Base-by-base conservation (phyloP, 495 filamentous ascomycete species). In the Aeminium ludgeri region DNA sequence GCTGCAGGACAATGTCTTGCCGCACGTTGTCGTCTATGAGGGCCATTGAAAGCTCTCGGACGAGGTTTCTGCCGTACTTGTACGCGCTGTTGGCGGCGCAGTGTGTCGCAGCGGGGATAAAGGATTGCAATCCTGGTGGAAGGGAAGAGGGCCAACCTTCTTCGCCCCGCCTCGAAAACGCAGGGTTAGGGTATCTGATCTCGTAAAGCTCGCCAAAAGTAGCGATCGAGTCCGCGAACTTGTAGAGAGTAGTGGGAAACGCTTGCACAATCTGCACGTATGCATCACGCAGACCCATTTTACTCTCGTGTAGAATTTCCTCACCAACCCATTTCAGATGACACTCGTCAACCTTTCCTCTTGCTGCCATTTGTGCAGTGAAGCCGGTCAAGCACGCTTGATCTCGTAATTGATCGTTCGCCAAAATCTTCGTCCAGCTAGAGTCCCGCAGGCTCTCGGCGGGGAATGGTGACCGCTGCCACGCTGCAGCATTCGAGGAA, bases 331-430 rank as follows among this genome's bases (percentile, higher is more conserved):
- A 53, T 7, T 12, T 5, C 6, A 38, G 2, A 2, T 32, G 16
- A 1, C 15, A 25, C 10, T 11, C 12, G 11, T 38, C 30, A 6
- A 53, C n/a, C 10, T 17, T 15, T 5, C 38, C 32, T 13, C 15
- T 19, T 13, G 27, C 29, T 0, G 46, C 45, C 10, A 49, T 27
- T n/a, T 49, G 36, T 10, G 42, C 31, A 6, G 46, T 20, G 27
- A 53, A 49, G 11, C 50, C 50, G 13, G 43, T 46, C 34, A 53
- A 25, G 30, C 32, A 49, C 2, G 50, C 50, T 19, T 49, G 38
- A 10, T 31, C 20, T 15, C 50, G 20, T 15, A 25, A 23, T n/a
- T 36, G 17, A 12, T 45, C 34, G 19, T 44, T 34, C 27, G 13
- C 20, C 8, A 51, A 10, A 3, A 40, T 36, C n/a, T 23, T 20